Conservation (phyloP, 1,139 yeast genomes). For the Yamadazyma epiphylla region DNA sequence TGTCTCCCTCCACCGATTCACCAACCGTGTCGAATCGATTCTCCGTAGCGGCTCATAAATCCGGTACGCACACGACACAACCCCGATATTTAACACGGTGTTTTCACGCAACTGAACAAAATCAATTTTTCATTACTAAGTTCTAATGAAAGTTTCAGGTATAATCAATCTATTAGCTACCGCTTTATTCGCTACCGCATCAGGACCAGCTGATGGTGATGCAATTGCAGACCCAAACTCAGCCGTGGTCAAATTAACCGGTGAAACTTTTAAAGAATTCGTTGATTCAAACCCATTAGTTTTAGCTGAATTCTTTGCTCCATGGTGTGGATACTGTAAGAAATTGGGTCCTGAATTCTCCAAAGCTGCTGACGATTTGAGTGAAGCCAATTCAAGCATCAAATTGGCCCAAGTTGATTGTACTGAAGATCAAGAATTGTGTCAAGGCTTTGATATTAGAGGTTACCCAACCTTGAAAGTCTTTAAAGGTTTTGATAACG, state of each 20-base stretch:
- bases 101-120: too few relatives aligned
- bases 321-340: slow-evolving; percentile 99
- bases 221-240: slow-evolving; percentile 80
- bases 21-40: too few relatives aligned
- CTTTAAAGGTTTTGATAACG: slow-evolving; percentile 59
- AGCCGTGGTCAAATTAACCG: slow-evolving; percentile 77
- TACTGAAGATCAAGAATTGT: slow-evolving; percentile 78
- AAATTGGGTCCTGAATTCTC: slow-evolving; percentile 87
- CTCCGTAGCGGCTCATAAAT: too few relatives aligned
- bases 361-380: slow-evolving; percentile 75
- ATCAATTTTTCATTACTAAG: too few relatives aligned
- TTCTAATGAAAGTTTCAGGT: slow-evolving; percentile 37
- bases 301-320: slow-evolving; percentile 94
- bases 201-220: slow-evolving; percentile 47
- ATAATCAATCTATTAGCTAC: slow-evolving; percentile 41
- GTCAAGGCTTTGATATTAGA: slow-evolving; percentile 68
- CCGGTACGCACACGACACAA: too few relatives aligned
- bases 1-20: too few relatives aligned
- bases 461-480: slow-evolving; percentile 94
- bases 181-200: slow-evolving; percentile 35
- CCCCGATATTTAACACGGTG: too few relatives aligned
- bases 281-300: slow-evolving; percentile 73
- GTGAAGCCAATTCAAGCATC: slow-evolving; percentile 55
- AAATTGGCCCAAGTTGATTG: slow-evolving; percentile 91
- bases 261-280: slow-evolving; percentile 58